Conservation (phyloP, 2,329 filamentous ascomycete genomes). For the Fusarium decemcellulare region DNA sequence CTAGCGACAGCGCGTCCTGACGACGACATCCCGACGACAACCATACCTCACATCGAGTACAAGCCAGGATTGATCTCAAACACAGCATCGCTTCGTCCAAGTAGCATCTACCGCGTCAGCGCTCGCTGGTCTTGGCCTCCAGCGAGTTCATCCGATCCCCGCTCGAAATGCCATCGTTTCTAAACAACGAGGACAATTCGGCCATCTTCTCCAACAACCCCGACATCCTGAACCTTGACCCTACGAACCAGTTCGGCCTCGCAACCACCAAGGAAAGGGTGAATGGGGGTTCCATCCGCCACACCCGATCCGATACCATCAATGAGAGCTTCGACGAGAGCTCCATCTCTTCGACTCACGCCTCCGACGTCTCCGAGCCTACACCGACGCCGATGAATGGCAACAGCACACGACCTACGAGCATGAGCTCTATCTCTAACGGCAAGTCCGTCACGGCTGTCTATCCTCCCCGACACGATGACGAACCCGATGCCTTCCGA, state of each 20-base stretch:
- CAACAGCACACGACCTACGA: constrained; percentile 61
- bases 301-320: constrained; percentile 61
- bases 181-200: constrained; percentile 62
- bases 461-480: constrained; percentile 47
- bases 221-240: constrained; percentile 62
- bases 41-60: constrained; percentile 17
- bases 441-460: constrained; percentile 60
- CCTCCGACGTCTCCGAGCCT: constrained; percentile 65
- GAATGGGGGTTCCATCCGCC: constrained; percentile 54
- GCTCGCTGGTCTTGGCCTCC: constrained; percentile 43
- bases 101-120: constrained; percentile 43
- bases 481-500: constrained; percentile 37
- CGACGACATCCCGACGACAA: constrained; percentile 28
- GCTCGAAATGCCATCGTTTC: constrained; percentile 69
- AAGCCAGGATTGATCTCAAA: constrained; percentile 35
- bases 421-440: constrained; percentile 72
- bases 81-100: constrained; percentile 42
- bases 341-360: constrained; percentile 67
- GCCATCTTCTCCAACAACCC: constrained; percentile 58
- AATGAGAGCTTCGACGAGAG: constrained; percentile 69
- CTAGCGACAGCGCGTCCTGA: constrained; percentile 17
- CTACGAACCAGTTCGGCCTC: constrained; percentile 55
- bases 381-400: constrained; percentile 60
- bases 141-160: constrained; percentile 40
- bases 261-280: constrained; percentile 51